Evolutionary conservation across 805 yeast genomes (phyloP), one percentile per base, ranked within the genome.

Genomic region (Metschnikowia amazonensis): DNA sequence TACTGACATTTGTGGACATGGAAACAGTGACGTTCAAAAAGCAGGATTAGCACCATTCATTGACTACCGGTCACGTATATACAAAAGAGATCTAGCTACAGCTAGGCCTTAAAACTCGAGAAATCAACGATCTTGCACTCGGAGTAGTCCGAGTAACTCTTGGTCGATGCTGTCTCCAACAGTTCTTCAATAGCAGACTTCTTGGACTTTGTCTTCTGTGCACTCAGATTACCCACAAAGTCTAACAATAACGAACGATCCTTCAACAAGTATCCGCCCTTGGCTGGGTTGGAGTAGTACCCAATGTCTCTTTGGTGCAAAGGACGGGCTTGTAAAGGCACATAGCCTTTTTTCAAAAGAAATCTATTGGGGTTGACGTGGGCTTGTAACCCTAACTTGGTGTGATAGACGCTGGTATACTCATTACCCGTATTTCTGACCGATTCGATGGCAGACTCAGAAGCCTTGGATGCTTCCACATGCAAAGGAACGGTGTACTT

Each of bases 281-380:
- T 81, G 30, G 73, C 81, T 2, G 77, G 75, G 61, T 81, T 76
- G 40, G 89, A 79, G 69, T 94, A 92, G 65, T 75, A 88, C 47
- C 80, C 80, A 46, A 92, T 82, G 59, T 85, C 89, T 66, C 87
- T 84, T 67, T 86, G 80, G 56, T 79, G 81, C 7, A 84, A 84
- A 11, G 99, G 99, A 65, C 89, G 80, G 1, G 97, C 89, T 43
- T 79, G 82, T 53, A 88, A 63, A 36, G 98, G 98, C 13, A 90
- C 64, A 52, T 89, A 80, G 14, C 95, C 96, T 60, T 81, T 82
- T 57, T 76, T 84, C 52, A 73, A 65, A 39, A 86, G 63, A 56
- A 82, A 85, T 64, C 82, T 74, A 38, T 80, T 77, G 9, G 98
- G 97, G 37, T 82, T 66, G 32, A 88, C 71, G 58, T 89, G 94